phyloP scores from a whole-genome alignment of 768 basidiomycete genomes.

The Sporobolomyces phaffii region DNA sequence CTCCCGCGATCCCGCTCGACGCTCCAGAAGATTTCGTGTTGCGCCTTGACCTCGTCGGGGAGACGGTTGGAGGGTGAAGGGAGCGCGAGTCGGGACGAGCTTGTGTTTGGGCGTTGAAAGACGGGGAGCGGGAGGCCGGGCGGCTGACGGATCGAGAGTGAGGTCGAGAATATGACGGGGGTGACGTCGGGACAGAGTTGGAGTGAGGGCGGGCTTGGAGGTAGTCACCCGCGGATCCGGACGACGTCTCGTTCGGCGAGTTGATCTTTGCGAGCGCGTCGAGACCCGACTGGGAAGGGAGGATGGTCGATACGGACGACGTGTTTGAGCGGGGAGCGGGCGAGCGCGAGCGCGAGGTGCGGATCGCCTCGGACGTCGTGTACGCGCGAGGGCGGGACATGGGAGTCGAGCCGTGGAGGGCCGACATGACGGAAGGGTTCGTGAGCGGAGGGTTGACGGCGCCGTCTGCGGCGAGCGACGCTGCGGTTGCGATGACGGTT shows the following conservation, averaged over 20 bases:
- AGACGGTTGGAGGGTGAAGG: not conserved
- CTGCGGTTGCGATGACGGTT: not conserved
- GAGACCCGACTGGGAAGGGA: conserved; percentile 17
- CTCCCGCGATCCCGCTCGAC: conserved; percentile 29
- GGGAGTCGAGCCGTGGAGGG: not conserved
- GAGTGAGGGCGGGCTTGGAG: not conserved
- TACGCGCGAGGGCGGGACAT: conserved; percentile 13
- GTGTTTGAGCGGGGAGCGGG: not conserved
- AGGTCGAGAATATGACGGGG: conserved; percentile 14
- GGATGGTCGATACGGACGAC: not conserved
- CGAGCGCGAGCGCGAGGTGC: not conserved
- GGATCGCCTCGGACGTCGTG: conserved; percentile 18
- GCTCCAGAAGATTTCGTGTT: conserved; percentile 4
- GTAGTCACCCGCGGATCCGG: not conserved
- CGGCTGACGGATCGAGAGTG: conserved; percentile 8
- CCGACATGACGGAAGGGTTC: not conserved
- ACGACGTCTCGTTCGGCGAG: not conserved
- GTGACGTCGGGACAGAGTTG: not conserved
- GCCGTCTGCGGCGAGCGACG: not conserved
- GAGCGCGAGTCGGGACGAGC: conserved; percentile 2
- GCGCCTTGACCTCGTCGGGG: not conserved
- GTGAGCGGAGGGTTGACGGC: not conserved
- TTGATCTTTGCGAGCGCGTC: conserved; percentile 34
- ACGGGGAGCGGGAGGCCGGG: conserved; percentile 4
- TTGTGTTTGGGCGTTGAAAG: conserved; percentile 7